These are phyloP conservation scores for Amoeboaphelidium protococcarum DNA, from an alignment of 371 early-diverging fungal species.

Conservation along the genomic window DNA sequence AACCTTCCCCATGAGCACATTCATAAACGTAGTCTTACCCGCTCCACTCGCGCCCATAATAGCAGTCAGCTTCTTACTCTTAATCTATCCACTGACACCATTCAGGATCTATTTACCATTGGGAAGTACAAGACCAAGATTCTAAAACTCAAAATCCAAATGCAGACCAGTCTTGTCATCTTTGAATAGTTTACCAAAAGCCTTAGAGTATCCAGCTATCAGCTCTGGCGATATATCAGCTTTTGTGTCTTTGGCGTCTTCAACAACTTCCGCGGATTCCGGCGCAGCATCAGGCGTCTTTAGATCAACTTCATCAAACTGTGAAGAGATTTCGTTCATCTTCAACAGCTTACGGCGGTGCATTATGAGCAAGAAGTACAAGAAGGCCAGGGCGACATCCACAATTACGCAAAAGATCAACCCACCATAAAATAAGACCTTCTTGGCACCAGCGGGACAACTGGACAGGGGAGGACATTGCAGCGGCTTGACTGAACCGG, in stretches of 20 bases:
- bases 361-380: background rate
- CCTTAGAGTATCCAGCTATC: background rate
- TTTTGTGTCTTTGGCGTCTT: background rate
- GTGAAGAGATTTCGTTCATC: background rate
- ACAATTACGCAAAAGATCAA: background rate
- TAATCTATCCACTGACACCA: background rate
- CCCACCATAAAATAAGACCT: background rate
- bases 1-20: constrained; percentile 16
- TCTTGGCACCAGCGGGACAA: background rate
- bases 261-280: background rate
- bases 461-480: background rate
- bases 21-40: constrained; percentile 18
- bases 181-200: background rate
- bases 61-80: constrained; percentile 3
- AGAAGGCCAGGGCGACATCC: background rate
- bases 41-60: constrained; percentile 30
- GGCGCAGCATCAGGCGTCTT: background rate
- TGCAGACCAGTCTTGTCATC: background rate
- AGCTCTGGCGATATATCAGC: background rate
- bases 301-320: background rate
- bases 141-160: constrained; percentile 1
- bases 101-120: background rate
- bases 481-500: background rate
- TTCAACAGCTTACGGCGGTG: background rate
- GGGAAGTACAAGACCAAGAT: background rate